A percentile compares a stretch with the other conserved stretches of the same genome.
Evolutionary conservation across 1,139 yeast species (phyloP).

Genomic region (Debaryomyces subglobosus): DNA sequence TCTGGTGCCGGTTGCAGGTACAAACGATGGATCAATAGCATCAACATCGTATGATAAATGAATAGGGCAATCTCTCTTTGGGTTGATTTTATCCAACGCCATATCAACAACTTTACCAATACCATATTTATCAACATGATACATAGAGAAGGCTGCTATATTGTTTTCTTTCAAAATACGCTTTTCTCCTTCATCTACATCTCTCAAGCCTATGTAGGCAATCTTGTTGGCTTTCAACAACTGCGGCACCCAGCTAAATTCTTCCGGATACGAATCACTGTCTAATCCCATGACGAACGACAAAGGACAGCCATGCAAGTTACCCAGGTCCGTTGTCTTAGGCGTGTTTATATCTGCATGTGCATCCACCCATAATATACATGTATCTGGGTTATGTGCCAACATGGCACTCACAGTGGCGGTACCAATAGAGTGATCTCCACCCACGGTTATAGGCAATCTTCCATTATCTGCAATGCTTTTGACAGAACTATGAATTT

Average conservation of each 20-base stretch:
- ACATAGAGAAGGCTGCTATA: constrained; percentile 92
- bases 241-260: constrained; percentile 78
- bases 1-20: constrained; percentile 97
- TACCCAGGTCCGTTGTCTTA: constrained; percentile 83
- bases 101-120: constrained; percentile 88
- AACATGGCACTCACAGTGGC: constrained; percentile 89
- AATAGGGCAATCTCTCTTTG: constrained; percentile 72
- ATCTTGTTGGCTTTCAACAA: constrained; percentile 68
- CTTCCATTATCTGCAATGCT: constrained; percentile 50
- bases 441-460: constrained; percentile 87
- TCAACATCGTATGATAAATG: constrained; percentile 96
- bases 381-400: constrained; percentile 80
- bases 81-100: constrained; percentile 83
- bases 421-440: constrained; percentile 96
- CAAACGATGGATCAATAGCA: constrained; percentile 91
- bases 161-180: constrained; percentile 67
- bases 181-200: constrained; percentile 87
- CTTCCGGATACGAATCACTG: constrained; percentile 64
- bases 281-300: constrained; percentile 85
- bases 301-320: constrained; percentile 96
- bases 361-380: constrained; percentile 95
- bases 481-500: constrained; percentile 64
- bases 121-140: constrained; percentile 92
- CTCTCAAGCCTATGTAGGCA: constrained; percentile 94
- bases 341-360: constrained; percentile 97